A percentile compares a stretch with the other conserved stretches of the same genome.
Evolutionary conservation across 768 basidiomycete species (phyloP).

Genomic region (Amanita jacksonii): DNA sequence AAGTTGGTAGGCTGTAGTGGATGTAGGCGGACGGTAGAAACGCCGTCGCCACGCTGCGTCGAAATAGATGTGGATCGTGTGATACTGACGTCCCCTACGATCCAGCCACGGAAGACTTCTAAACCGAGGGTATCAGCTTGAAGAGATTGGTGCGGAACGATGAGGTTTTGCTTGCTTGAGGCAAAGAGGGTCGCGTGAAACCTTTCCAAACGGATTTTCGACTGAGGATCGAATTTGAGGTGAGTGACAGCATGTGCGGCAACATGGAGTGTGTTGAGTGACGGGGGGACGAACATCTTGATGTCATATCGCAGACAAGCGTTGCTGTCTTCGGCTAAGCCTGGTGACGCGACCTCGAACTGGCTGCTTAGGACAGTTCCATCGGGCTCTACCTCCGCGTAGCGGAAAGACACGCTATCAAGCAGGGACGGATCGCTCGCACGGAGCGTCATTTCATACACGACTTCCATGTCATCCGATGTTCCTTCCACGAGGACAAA

Average conservation of each 20-base stretch:
- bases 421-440: conserved; percentile 32
- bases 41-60: conserved; percentile 43
- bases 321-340: conserved; percentile 12
- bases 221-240: conserved; percentile 37
- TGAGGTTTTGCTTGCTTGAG: conserved; percentile 30
- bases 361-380: conserved; percentile 25
- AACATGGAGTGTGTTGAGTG: conserved; percentile 39
- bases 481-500: conserved; percentile 37
- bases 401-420: conserved; percentile 25
- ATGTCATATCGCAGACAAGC: conserved; percentile 50
- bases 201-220: conserved; percentile 31
- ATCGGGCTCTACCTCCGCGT: conserved; percentile 24
- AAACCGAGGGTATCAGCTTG: conserved; percentile 29
- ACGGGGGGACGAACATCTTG: conserved; percentile 39
- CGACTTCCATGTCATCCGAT: conserved; percentile 30
- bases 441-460: conserved; percentile 40
- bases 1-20: conserved; percentile 27
- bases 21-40: conserved; percentile 37
- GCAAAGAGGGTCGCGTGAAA: conserved; percentile 36
- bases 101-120: conserved; percentile 45
- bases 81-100: conserved; percentile 49
- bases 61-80: conserved; percentile 29
- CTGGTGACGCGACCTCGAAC: conserved; percentile 29
- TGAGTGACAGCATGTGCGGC: conserved; percentile 34
- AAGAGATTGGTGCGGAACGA: conserved; percentile 34